Evolutionary conservation across 306 rosid species (phyloP).

Genomic region (Hippophae tibetana): DNA sequence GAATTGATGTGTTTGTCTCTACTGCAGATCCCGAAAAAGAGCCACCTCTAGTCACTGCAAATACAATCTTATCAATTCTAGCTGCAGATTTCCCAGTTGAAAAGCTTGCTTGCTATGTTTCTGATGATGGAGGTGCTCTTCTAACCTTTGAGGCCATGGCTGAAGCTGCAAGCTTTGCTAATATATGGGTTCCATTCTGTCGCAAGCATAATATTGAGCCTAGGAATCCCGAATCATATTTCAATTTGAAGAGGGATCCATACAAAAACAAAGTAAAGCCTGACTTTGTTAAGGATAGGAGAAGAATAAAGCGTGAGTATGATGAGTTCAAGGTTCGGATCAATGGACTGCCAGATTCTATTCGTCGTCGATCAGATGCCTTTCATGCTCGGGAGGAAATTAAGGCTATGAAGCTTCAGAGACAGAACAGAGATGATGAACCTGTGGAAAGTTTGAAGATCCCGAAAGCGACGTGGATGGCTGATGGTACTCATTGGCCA

Average conservation of each 20-base stretch:
- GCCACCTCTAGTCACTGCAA: conserved; percentile 95
- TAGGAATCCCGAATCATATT: conserved; percentile 90
- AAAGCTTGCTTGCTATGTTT: conserved; percentile 93
- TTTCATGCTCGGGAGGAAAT: conserved; percentile 93
- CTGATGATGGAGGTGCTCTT: conserved; percentile 99
- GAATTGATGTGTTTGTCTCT: conserved; percentile 82
- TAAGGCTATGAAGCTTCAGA: conserved; percentile 82
- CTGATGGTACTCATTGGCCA: conserved; percentile 98
- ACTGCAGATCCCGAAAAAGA: conserved; percentile 98
- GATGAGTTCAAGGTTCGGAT: conserved; percentile 94
- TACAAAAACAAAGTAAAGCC: conserved; percentile 75
- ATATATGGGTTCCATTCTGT: conserved; percentile 87
- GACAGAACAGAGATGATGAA: conserved; percentile 69
- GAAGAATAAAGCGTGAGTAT: conserved; percentile 90
- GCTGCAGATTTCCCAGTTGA: conserved; percentile 95
- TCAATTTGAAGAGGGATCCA: conserved; percentile 81
- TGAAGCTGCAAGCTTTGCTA: conserved; percentile 96
- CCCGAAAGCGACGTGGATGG: conserved; percentile 98
- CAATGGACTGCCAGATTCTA: conserved; percentile 86
- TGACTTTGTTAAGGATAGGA: conserved; percentile 90
- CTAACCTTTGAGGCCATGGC: conserved; percentile 99
- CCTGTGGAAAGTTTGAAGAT: conserved; percentile 59
- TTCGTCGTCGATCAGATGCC: conserved; percentile 91
- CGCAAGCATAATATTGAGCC: conserved; percentile 94
- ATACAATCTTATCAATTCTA: conserved; percentile 81